Evolutionary conservation across 768 basidiomycete genomes (phyloP), one percentile per base, ranked within the genome.

Genomic region (Serendipita vermifera): DNA sequence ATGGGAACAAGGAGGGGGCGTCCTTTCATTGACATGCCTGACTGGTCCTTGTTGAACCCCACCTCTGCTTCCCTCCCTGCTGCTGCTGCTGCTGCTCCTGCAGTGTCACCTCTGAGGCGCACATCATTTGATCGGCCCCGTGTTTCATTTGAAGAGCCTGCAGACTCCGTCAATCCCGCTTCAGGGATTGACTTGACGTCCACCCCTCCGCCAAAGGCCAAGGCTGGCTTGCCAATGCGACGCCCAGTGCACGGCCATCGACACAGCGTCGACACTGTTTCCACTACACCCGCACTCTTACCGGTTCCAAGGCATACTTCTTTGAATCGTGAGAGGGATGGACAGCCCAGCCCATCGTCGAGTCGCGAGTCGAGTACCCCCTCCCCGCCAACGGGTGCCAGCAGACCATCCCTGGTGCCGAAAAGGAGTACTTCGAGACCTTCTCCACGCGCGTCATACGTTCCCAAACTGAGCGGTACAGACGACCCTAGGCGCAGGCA

Each of bases 191-290:
- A 27, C 9, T 22, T 27, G n/a, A 15, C 32, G 9, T 22, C 46
- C 29, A 27, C 46, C 7, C 32, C 46, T 29, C 46, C 46, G 26
- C 46, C 46, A 22, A 51, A 31, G 29, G 24, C 46, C 9, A 51
- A 51, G 29, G 46, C 46, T 22, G 46, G 46, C 54, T 71, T 76
- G 59, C 75, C 76, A 3, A 20, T 58, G 3, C 71, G 82, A 56
- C 70, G 80, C 35, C 80, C 83, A 3, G 73, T 74, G 3, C 83
- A 87, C 64, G 78, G 81, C 11, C 71, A 82, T 3, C 70, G 81
- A 57, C 79, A 84, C 57, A 82, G 78, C 61, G 68, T 83, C 46
- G 86, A 88, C 56, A 68, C 70, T 5, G 68, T 69, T 7, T 7
- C 33, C 17, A 58, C 36, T 17, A 27, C 54, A 17, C 27, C 54